Evolutionary conservation across 169 alveolate genomes (phyloP).

Genomic region (Babesia gibsoni): DNA sequence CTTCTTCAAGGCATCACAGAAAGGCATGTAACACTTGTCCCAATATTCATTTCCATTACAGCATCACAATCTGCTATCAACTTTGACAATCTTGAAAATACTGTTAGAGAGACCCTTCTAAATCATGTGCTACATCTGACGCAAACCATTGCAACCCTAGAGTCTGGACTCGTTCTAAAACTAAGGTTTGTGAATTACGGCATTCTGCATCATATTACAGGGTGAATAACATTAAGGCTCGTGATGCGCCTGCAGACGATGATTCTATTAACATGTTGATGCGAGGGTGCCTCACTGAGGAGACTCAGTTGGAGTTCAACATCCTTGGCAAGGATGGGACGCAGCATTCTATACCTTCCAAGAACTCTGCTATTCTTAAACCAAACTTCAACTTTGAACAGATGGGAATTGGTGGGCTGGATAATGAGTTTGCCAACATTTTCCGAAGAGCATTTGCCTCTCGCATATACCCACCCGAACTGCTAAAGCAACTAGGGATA

Average conservation of each 20-base stretch:
- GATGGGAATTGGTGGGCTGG: slow-evolving; percentile 91
- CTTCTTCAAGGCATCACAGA: slow-evolving; percentile 46
- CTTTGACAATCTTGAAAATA: slow-evolving; percentile 42
- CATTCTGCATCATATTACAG: neutral
- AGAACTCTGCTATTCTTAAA: slow-evolving; percentile 44
- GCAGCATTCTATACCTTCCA: slow-evolving; percentile 40
- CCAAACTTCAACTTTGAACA: slow-evolving; percentile 88
- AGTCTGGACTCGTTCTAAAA: slow-evolving; percentile 20
- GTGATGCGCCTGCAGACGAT: neutral
- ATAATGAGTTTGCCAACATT: slow-evolving; percentile 93
- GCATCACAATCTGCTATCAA: slow-evolving; percentile 33
- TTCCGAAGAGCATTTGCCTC: slow-evolving; percentile 99
- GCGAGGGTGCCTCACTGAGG: slow-evolving; percentile 38
- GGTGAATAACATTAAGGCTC: slow-evolving; percentile 25
- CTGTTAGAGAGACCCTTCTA: slow-evolving; percentile 12
- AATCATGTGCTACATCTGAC: slow-evolving; percentile 58
- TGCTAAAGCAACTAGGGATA: slow-evolving; percentile 95
- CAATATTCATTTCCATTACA: neutral
- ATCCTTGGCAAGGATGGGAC: slow-evolving; percentile 34
- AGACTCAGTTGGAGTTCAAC: slow-evolving; percentile 49
- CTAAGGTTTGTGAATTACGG: slow-evolving; percentile 26
- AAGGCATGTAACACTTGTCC: slow-evolving; percentile 9
- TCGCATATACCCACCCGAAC: slow-evolving; percentile 96
- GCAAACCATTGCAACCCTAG: slow-evolving; percentile 37
- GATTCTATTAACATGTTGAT: slow-evolving; percentile 50